phyloP scores from a whole-genome alignment of 805 yeast genomes.

The Kregervanrija fluxuum region DNA sequence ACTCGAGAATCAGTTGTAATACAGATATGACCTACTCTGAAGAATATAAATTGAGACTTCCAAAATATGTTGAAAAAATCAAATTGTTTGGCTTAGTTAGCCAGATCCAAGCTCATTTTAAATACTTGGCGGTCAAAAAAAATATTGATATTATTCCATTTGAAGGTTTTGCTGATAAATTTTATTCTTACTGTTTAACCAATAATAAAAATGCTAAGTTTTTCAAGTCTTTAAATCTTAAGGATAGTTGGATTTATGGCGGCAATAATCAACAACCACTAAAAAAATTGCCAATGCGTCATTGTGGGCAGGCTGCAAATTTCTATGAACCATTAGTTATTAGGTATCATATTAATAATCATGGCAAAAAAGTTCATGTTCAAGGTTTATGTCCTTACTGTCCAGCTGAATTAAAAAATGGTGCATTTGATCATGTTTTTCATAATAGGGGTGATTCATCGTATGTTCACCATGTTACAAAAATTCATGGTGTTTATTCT shows the following conservation, averaged over 20 bases:
- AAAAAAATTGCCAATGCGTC: constrained; percentile 5
- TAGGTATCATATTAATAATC: constrained; percentile 10
- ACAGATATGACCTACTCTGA: no score
- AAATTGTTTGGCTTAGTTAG: no score
- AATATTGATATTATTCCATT: no score
- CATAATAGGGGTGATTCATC: constrained; percentile 19
- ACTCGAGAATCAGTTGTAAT: no score
- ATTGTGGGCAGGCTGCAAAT: constrained; percentile 3
- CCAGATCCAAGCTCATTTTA: no score
- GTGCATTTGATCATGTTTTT: constrained; percentile 12
- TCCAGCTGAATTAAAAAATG: constrained; percentile 4
- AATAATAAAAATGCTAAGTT: no score
- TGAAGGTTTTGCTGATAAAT: no score
- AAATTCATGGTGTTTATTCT: constrained; percentile 26
- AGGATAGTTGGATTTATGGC: constrained; percentile 5
- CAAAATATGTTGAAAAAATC: no score
- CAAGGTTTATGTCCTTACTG: constrained; percentile 28
- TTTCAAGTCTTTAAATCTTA: no score
- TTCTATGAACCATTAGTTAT: constrained; percentile 16
- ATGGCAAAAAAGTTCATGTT: constrained; percentile 12
- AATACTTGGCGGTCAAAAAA: no score
- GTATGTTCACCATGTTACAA: constrained; percentile 27
- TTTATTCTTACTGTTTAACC: no score
- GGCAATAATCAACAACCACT: constrained; percentile 1
- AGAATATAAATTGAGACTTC: no score